Evolutionary conservation across 768 basidiomycete genomes (phyloP).

Genomic region (Cyclocybe aegerita): DNA sequence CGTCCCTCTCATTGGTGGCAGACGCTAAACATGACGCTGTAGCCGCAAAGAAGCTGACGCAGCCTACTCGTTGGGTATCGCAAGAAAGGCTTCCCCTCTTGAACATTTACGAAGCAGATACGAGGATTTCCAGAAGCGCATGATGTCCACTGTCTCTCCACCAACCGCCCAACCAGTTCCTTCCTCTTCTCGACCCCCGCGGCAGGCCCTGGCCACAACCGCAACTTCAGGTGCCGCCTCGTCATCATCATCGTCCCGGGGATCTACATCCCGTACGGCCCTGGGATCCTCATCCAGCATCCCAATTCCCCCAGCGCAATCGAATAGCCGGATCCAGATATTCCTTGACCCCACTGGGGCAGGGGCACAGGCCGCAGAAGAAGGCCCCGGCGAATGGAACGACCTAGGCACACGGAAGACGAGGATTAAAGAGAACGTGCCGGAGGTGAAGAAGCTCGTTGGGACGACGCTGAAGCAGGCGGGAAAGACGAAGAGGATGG

Average conservation of each 20-base stretch:
- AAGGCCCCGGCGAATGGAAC: conserved; percentile 55
- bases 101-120: conserved; percentile 79
- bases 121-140: conserved; percentile 88
- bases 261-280: conserved; percentile 18
- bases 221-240: conserved; percentile 43
- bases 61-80: conserved; percentile 85
- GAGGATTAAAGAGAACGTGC: conserved; percentile 77
- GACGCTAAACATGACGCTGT: conserved; percentile 7
- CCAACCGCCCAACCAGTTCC: conserved; percentile 35
- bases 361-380: conserved; percentile 42
- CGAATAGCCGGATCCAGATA: conserved; percentile 63
- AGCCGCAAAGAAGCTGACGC: conserved; percentile 91
- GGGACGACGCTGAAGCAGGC: conserved; percentile 68
- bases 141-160: conserved; percentile 59
- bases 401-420: conserved; percentile 78
- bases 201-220: conserved; percentile 37
- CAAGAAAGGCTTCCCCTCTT: conserved; percentile 75
- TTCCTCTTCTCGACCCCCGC: conserved; percentile 29
- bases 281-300: conserved; percentile 21
- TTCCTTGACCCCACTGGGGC: conserved; percentile 71
- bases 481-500: conserved; percentile 53
- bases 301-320: conserved; percentile 24
- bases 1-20: conserved; percentile 3
- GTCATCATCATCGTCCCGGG: conserved; percentile 31
- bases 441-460: conserved; percentile 64